These are phyloP conservation scores for Pinus albicaulis DNA, from an alignment of 75 land plant species.

Conservation along the genomic window DNA sequence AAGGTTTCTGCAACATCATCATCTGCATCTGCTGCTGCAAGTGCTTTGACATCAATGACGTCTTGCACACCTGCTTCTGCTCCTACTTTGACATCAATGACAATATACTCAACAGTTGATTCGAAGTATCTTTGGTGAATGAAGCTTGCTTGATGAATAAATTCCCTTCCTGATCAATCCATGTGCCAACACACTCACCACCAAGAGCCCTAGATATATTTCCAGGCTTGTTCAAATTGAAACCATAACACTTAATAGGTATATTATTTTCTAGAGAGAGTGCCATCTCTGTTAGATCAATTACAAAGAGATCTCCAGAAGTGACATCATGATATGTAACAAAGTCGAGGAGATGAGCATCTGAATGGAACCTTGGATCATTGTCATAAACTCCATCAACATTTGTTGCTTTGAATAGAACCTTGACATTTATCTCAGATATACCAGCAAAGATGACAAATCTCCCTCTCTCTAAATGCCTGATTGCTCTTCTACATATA, in stretches of 20 bases:
- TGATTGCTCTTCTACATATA: conserved; percentile 84
- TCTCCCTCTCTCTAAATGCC: conserved; percentile 97
- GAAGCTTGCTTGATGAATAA: background rate
- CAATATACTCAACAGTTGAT: too few species aligned
- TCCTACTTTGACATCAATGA: too few species aligned
- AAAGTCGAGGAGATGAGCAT: conserved; percentile 69
- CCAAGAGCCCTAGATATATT: conserved; percentile 80
- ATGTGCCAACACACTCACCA: conserved; percentile 84
- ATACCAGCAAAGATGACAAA: conserved; percentile 98
- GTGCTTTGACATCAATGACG: too few species aligned
- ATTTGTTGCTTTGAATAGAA: conserved; percentile 93
- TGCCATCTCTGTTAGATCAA: conserved; percentile 96
- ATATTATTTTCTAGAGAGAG: conserved; percentile 93
- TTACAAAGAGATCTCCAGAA: conserved; percentile 82
- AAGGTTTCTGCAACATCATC: too few species aligned
- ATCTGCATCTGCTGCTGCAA: too few species aligned
- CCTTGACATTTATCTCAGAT: conserved; percentile 96
- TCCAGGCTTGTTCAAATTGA: conserved; percentile 79
- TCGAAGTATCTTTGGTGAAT: background rate
- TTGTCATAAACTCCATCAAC: conserved; percentile 96
- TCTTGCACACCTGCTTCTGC: too few species aligned
- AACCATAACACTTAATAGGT: conserved; percentile 91
- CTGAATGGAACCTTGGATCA: conserved; percentile 69
- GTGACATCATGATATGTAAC: conserved; percentile 84
- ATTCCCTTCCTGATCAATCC: conserved; percentile 39